Evolutionary conservation across 441 rosid genomes (phyloP).

Genomic region (Pelargonium citronellum): DNA sequence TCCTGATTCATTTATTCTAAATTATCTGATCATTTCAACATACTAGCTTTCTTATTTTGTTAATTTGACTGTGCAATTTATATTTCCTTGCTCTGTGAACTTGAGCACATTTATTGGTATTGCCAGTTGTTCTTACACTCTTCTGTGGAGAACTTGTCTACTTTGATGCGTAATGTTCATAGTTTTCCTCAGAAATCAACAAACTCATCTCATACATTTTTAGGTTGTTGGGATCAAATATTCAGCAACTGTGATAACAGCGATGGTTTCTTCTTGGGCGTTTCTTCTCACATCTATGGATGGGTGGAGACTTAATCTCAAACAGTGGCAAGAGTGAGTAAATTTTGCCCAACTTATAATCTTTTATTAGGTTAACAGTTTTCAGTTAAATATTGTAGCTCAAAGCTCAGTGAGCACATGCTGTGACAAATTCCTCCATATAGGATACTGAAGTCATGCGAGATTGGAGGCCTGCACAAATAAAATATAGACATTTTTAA

Average conservation of each 20-base stretch:
- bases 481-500: too few species aligned
- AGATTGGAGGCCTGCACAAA: too few species aligned
- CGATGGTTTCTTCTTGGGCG: slow-evolving; percentile 88
- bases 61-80: too few species aligned
- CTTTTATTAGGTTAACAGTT: background rate
- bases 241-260: slow-evolving; percentile 48
- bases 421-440: background rate
- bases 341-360: background rate
- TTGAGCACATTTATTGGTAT: too few species aligned
- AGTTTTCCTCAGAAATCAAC: background rate
- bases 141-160: background rate
- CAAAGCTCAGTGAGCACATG: background rate
- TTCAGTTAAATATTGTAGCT: background rate
- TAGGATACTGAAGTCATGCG: background rate
- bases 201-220: slow-evolving; percentile 10
- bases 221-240: slow-evolving; percentile 70
- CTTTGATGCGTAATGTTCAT: background rate
- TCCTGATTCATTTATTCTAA: background rate
- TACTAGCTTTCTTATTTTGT: too few species aligned
- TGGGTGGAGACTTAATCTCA: slow-evolving; percentile 50
- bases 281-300: slow-evolving; percentile 73
- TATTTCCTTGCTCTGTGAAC: too few species aligned
- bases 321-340: slow-evolving; percentile 76
- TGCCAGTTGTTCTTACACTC: background rate
- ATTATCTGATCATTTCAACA: background rate